Evolutionary conservation across 1,139 yeast genomes (phyloP), one percentile per base, ranked within the genome.

Genomic region (Debaryomyces nepalensis): DNA sequence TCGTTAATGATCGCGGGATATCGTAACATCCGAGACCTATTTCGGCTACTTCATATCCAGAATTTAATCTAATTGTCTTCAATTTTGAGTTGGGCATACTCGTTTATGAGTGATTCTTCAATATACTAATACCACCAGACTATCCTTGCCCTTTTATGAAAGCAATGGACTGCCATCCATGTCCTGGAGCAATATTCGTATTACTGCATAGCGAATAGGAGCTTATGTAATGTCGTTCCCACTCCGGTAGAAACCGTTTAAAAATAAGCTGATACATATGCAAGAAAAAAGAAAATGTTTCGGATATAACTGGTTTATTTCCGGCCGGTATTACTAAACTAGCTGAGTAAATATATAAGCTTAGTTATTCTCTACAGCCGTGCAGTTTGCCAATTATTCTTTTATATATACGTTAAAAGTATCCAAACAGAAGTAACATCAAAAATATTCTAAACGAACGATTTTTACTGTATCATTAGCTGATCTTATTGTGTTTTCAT

Each of bases 11-110:
- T 6, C 33, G 30, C 5, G 71, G 64, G 20, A 68, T 52, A 30
- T 64, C 57, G 45, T 68, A 69, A 38, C 64, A 58, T 3, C 77
- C 77, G 29, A 70, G 53, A 2, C 73, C 77, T 23, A 70, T 50
- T n/a, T 66, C 53, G 3, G 75, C 74, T 24, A 71, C 69, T 1
- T 47, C 30, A 30, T 44, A 46, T 5, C 70, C 70, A 12, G 58
- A 55, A 48, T 54, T 58, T 33, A 63, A 52, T 14, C 43, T 50
- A 35, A 52, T 42, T n/a, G 27, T 23, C 21, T 34, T 34, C 37
- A 34, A 24, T 4, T 11, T n/a, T n/a, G n/a, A n/a, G n/a, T n/a
- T n/a, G n/a, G n/a, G n/a, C n/a, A n/a, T n/a, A n/a, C n/a, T n/a
- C n/a, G n/a, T n/a, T n/a, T n/a, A n/a, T n/a, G n/a, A n/a, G n/a